These are phyloP conservation scores for Inga leiocalycina DNA, from an alignment of 306 rosid species.

Conservation along the genomic window DNA sequence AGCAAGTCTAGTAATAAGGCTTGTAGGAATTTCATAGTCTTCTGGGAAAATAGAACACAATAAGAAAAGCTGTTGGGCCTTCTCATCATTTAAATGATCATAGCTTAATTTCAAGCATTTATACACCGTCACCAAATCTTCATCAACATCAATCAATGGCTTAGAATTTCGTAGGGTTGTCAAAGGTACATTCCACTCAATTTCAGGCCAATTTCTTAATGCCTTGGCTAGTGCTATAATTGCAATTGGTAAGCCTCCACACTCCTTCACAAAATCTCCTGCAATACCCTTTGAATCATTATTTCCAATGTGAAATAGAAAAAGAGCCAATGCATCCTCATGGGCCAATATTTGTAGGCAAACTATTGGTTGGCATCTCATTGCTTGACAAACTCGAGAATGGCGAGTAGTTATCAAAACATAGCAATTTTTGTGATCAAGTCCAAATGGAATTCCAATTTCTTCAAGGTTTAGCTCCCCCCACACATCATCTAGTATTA, in stretches of 20 bases:
- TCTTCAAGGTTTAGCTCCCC: neutral
- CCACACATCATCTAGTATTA: too few relatives aligned
- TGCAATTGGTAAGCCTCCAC: neutral
- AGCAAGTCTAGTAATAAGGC: neutral
- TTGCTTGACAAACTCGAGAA: neutral
- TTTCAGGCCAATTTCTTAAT: neutral
- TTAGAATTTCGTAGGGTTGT: neutral
- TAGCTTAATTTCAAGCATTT: conserved; percentile 24
- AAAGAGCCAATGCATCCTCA: conserved; percentile 20
- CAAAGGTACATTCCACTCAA: neutral
- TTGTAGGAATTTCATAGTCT: conserved; percentile 9
- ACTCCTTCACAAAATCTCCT: neutral
- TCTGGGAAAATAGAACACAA: conserved; percentile 34
- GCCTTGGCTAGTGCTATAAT: neutral
- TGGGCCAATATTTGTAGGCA: neutral
- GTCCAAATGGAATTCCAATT: conserved; percentile 23
- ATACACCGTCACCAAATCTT: conserved; percentile 16
- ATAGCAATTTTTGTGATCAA: neutral
- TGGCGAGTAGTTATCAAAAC: conserved; percentile 28
- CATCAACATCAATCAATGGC: neutral
- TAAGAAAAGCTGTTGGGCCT: conserved; percentile 25
- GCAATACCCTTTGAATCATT: neutral
- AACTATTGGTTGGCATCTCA: conserved; percentile 26
- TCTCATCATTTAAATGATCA: conserved; percentile 6
- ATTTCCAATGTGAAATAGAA: neutral